phyloP scores from a whole-genome alignment of 2,329 filamentous ascomycete genomes.

The Trichoderma atroviride region DNA sequence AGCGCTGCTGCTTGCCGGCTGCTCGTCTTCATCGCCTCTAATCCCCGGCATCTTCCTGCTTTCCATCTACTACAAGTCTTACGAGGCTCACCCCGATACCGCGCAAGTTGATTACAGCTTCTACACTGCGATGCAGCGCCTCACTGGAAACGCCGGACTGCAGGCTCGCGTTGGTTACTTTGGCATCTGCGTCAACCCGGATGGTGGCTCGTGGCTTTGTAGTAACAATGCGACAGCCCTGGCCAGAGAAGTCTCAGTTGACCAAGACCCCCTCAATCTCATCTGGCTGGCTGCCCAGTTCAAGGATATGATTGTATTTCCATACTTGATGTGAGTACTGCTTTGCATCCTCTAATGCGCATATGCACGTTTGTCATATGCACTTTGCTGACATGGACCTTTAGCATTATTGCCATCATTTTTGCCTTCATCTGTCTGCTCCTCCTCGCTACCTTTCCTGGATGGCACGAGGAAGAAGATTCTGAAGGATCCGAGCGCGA shows the following conservation, averaged over 20 bases:
- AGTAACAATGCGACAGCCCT: slow-evolving; percentile 95
- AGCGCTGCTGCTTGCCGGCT: slow-evolving; percentile 93
- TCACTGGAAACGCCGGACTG: slow-evolving; percentile 80
- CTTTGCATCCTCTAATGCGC: not conserved
- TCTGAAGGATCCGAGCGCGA: slow-evolving; percentile 80
- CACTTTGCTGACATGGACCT: not conserved
- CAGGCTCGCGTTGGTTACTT: slow-evolving; percentile 97
- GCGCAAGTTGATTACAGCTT: slow-evolving; percentile 90
- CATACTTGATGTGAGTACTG: slow-evolving; percentile 82
- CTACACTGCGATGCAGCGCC: slow-evolving; percentile 82
- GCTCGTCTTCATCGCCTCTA: slow-evolving; percentile 91
- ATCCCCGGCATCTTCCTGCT: slow-evolving; percentile 97
- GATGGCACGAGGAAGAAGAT: slow-evolving; percentile 92
- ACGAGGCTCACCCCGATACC: slow-evolving; percentile 78
- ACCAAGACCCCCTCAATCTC: slow-evolving; percentile 94
- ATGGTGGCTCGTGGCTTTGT: slow-evolving; percentile 90
- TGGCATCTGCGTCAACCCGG: slow-evolving; percentile 92
- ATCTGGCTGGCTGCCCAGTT: slow-evolving; percentile 97
- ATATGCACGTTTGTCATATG: not conserved
- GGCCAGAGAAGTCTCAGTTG: slow-evolving; percentile 83
- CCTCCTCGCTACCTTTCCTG: slow-evolving; percentile 92
- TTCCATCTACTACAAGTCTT: slow-evolving; percentile 93
- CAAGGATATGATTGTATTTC: slow-evolving; percentile 98
- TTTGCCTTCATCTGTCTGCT: slow-evolving; percentile 96
- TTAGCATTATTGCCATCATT: slow-evolving; percentile 92